phyloP scores from a whole-genome alignment of 1,284 basidiomycete species.

The Fomitopsis betulina region DNA sequence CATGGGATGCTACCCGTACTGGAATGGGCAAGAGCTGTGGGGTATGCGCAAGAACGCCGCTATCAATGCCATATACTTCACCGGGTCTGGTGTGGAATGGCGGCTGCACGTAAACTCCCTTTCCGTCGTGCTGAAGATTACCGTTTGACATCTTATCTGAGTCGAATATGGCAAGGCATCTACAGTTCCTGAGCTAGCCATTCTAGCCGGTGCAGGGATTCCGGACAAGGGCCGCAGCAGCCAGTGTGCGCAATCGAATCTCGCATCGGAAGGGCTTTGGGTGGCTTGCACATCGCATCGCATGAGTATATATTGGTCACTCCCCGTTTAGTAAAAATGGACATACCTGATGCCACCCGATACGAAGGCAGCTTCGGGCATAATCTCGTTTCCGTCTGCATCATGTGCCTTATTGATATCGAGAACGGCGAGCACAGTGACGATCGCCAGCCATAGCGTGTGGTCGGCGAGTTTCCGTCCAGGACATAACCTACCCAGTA shows the following conservation, averaged over 20 bases:
- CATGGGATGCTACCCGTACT: slow-evolving; percentile 22
- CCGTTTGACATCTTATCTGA: too few relatives aligned
- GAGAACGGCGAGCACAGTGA: slow-evolving; percentile 17
- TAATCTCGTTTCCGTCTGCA: slow-evolving; percentile 15
- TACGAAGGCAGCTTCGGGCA: slow-evolving; percentile 16
- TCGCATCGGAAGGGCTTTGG: neutral
- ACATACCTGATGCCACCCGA: slow-evolving; percentile 7
- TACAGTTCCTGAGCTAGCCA: too few relatives aligned
- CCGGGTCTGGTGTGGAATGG: neutral
- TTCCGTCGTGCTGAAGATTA: neutral
- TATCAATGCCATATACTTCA: slow-evolving; percentile 20
- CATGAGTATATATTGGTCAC: neutral
- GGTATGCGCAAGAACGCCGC: slow-evolving; percentile 15
- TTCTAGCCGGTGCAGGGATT: too few relatives aligned
- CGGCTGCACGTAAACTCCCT: neutral
- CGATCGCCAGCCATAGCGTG: slow-evolving; percentile 20
- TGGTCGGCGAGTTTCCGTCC: slow-evolving; percentile 19
- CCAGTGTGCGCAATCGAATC: neutral
- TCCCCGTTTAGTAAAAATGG: neutral
- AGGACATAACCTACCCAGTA: slow-evolving; percentile 13
- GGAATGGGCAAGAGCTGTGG: slow-evolving; percentile 23
- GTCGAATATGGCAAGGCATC: too few relatives aligned
- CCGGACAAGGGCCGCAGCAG: neutral
- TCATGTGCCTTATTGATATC: slow-evolving; percentile 17
- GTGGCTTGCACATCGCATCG: neutral